Percentiles rank a stretch among this genome's conserved stretches.
Conservation (phyloP, 371 early-diverging fungal genomes). For the Mortierella sp. region DNA sequence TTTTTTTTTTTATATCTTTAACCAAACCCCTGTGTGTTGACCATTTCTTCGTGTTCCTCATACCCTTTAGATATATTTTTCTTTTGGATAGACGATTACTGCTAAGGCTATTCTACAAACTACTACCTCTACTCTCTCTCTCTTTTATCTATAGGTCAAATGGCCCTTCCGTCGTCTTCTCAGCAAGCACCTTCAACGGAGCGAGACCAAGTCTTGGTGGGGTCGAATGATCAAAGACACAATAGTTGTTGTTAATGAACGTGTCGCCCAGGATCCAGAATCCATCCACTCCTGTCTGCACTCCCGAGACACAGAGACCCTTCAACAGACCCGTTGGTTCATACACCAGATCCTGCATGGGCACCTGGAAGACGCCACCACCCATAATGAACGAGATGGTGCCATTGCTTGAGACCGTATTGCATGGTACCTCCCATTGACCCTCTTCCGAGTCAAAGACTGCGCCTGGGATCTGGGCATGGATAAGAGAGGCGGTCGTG, state of each 20-base stretch:
- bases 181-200: too few species aligned
- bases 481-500: not conserved
- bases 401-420: not conserved
- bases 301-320: not conserved
- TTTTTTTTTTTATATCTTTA: too few species aligned
- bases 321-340: not conserved
- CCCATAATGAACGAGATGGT: conserved; percentile 7
- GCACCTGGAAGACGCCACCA: conserved; percentile 3
- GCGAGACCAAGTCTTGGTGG: not conserved
- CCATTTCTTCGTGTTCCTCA: too few species aligned
- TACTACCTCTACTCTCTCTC: too few species aligned
- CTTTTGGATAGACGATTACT: too few species aligned
- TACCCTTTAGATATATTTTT: too few species aligned
- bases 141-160: too few species aligned
- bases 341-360: not conserved
- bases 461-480: conserved; percentile 2
- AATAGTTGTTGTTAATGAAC: conserved; percentile 56
- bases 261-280: conserved; percentile 51
- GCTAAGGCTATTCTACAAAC: too few species aligned
- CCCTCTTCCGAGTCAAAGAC: not conserved
- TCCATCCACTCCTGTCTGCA: conserved; percentile 3
- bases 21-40: too few species aligned
- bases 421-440: conserved; percentile 12
- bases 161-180: too few species aligned
- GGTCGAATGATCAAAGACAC: conserved; percentile 35